A percentile compares a stretch with the other conserved stretches of the same genome.
phyloP scores from a whole-genome alignment of 257 asterid species.

The Solanum phureja region DNA sequence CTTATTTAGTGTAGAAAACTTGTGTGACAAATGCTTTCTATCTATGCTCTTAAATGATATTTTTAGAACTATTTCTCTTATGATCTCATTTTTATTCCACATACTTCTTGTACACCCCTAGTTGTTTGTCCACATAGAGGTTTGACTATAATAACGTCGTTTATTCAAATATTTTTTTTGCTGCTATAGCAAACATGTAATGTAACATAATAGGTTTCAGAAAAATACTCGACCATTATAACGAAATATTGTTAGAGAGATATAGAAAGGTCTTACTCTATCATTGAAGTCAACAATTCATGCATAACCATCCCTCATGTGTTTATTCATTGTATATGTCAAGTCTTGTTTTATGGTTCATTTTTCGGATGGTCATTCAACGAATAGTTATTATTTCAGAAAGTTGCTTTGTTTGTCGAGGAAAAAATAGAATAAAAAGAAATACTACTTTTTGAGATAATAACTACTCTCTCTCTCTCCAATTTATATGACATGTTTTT shows the following conservation, averaged over 20 bases:
- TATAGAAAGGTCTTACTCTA: neutral
- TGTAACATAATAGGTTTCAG: neutral
- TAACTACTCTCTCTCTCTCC: too few relatives aligned
- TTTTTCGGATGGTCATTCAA: too few relatives aligned
- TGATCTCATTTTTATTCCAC: neutral
- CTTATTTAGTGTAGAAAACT: neutral
- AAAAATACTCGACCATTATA: neutral
- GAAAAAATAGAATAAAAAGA: neutral
- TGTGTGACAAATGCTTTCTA: neutral
- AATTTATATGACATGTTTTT: neutral
- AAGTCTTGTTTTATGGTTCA: neutral
- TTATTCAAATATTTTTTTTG: neutral
- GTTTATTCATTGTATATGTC: neutral
- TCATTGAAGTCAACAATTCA: neutral
- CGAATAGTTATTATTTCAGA: too few relatives aligned
- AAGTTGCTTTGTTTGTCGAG: too few relatives aligned
- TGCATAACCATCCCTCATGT: neutral
- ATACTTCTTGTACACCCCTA: neutral
- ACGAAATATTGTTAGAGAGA: neutral
- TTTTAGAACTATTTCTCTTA: neutral
- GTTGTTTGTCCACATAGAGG: neutral
- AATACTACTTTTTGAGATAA: neutral
- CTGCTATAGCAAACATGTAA: neutral
- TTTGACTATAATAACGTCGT: neutral
- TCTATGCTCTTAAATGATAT: neutral